Base-by-base conservation (phyloP, 2,329 filamentous ascomycete species). In the Pestalotiopsis sp. region DNA sequence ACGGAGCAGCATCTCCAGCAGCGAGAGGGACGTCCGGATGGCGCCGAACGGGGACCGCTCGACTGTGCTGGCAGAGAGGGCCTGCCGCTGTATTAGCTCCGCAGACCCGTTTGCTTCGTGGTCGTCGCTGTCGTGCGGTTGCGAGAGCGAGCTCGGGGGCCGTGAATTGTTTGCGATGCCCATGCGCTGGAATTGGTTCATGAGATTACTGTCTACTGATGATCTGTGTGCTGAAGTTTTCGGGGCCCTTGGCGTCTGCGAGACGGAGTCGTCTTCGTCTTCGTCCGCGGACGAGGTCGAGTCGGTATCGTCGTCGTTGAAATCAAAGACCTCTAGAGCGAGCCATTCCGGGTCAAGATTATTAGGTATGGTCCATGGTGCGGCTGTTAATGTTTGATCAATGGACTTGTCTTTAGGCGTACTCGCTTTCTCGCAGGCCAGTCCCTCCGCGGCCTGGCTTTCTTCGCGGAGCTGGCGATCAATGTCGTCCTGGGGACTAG, bases 281-380 rank as follows among this genome's bases (percentile, higher is more conserved):
- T 73, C 72, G 13, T 73, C 74, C 27, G 45, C 70, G 67, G 75
- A 72, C 13, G 76, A 78, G n/a, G 75, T 74, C 1, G 76, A 87
- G 36, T n/a, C 45, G 20, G 45, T 52, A 9, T 52, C 45, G 14
- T 52, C 45, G 1, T 85, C 83, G 3, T 89, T 85, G 74, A 93
- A 90, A 17, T 89, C 87, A 76, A 91, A 96, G 1, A 97, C 93
- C 77, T 97, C 94, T 17, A 98, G 89, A 0, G 95, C 95, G 72
- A 97, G 88, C 95, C 95, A 98, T 79, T 97, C 95, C 0, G 92
- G 90, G 73, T 97, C 95, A 0, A 97, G 83, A 69, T 94, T 92
- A 1, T 86, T 84, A 0, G 94, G 93, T 2, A 97, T 82, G 12
- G 83, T 83, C 87, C 89, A 91, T 17, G 59, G 14, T 20, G 27